Base-by-base conservation (phyloP, 2,329 filamentous ascomycete genomes). In the Pseudogymnoascus sp. region DNA sequence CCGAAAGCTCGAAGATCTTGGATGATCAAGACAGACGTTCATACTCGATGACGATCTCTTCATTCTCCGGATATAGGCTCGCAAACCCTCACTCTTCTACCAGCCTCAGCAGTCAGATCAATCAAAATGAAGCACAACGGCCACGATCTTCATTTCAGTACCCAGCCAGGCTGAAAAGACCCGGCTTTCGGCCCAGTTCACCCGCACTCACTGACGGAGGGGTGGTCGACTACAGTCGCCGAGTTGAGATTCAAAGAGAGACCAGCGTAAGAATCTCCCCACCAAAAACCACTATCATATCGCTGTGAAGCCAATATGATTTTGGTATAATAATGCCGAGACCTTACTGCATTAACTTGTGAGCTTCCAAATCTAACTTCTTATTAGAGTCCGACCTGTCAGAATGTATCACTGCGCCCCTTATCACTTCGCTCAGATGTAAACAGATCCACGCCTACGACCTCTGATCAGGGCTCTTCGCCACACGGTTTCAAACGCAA, bases 81-180 rank as follows among this genome's bases (percentile, higher is more conserved):
- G 74, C 76, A 8, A 77, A 76, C 23, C 74, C 77, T 60, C 75
- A 73, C 63, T 79, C 79, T 5, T 77, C 73, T 39, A 72, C 73
- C 4, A 80, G 77, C 23, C 68, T 80, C 39, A 75, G 78, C 62
- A 80, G 76, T 61, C 75, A 77, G 30, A 70, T 72, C 18, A 78
- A 78, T 55, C 68, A 69, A 19, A 68, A 67, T 45, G 68, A 71
- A 28, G 65, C 77, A 57, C 79, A 81, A 64, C 75, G 80, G n/a
- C 79, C 81, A 55, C 75, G 80, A 28, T 83, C 82, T 19, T 81
- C 82, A 1, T 83, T 80, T 62, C 79, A 79, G 19, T 83, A 84
- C 61, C 81, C 81, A 23, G 78, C 80, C 48, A 77, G 81, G 15
- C 70, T 83, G 33, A 82, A 77, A 66, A 76, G 81, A 18, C 80